Evolutionary conservation across 176 grass and related monocot species (phyloP).

Genomic region (Aegilops sharonensis): DNA sequence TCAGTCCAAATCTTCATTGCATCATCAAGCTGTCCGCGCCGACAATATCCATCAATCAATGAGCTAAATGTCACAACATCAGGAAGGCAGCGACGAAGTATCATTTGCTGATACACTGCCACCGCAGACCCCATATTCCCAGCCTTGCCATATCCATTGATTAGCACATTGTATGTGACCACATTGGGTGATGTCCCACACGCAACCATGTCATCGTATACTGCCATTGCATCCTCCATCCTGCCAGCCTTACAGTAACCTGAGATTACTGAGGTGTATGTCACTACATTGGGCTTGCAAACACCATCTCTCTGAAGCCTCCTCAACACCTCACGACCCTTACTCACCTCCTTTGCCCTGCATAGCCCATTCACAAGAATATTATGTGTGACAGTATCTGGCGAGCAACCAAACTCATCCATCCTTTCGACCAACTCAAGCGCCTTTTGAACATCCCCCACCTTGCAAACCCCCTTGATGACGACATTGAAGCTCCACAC

Average conservation of each 20-base stretch:
- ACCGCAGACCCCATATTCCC: slow-evolving; percentile 54
- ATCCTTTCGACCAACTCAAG: slow-evolving; percentile 60
- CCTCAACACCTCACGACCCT: slow-evolving; percentile 56
- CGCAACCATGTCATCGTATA: slow-evolving; percentile 72
- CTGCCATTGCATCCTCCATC: slow-evolving; percentile 60
- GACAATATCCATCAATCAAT: slow-evolving; percentile 91
- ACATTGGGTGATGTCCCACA: slow-evolving; percentile 54
- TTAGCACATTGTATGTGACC: slow-evolving; percentile 91
- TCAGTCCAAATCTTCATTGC: slow-evolving; percentile 74
- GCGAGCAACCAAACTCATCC: slow-evolving; percentile 63
- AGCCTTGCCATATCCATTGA: slow-evolving; percentile 84
- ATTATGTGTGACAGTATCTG: slow-evolving; percentile 75
- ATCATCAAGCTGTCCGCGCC: slow-evolving; percentile 61
- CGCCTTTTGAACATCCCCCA: slow-evolving; percentile 62
- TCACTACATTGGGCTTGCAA: slow-evolving; percentile 70
- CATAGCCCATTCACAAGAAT: slow-evolving; percentile 83
- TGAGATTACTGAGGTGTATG: slow-evolving; percentile 82
- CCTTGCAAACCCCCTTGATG: slow-evolving; percentile 66
- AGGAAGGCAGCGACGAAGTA: slow-evolving; percentile 47
- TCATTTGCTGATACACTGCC: slow-evolving; percentile 72
- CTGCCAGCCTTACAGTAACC: slow-evolving; percentile 70
- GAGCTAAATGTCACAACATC: slow-evolving; percentile 95
- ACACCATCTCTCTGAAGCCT: slow-evolving; percentile 59
- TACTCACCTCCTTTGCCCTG: slow-evolving; percentile 51
- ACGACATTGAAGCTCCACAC: slow-evolving; percentile 81